Base-by-base conservation (phyloP, 1,139 yeast genomes). In the Lodderomyces parapsilosis region DNA sequence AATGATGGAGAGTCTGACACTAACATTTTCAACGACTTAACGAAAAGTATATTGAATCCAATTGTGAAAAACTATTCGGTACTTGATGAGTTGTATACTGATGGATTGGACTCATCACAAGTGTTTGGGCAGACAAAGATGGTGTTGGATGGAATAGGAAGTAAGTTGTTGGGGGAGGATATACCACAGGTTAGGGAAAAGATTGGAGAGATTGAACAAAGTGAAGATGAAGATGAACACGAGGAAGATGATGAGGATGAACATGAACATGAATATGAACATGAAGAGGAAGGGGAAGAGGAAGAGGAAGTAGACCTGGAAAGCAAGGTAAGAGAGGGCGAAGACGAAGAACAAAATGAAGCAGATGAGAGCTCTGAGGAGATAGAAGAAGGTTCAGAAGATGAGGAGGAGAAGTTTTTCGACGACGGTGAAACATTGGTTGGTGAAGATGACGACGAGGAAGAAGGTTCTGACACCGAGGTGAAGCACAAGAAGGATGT, bases 71-170 rank as follows among this genome's bases (percentile, higher is more conserved):
- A 74, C 25, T 80, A 80, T 59, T 81, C 94, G 1, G 85, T 85
- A 5, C 71, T 93, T 31, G 96, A 91, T 62, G 90, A 88, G 59
- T 74, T 93, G 22, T 82, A 84, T 54, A 75, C 86, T 20, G 95
- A 89, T 43, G 98, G 97, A 1, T 71, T 93, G 45, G 96, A 88
- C 60, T 83, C 96, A 13, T 80, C 86, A 35, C 98, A 93, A 60
- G 91, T 93, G 0, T 93, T 91, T 88, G 96, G 95, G 43, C 98
- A 93, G 62, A 83, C 89, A 2, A 88, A 86, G 62, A 77, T 93
- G 69, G 84, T 93, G 23, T 71, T 89, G 37, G 68, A 63, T 41
- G 62, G 58, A 15, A 61, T 58, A 9, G 58, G 59, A 6, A 56
- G 56, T 38, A 43, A 72, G 43, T 66, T 86, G 42, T 68, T 73